Evolutionary conservation across 2,329 filamentous ascomycete species (phyloP).

Genomic region (Neopestalotiopsis clavispora): DNA sequence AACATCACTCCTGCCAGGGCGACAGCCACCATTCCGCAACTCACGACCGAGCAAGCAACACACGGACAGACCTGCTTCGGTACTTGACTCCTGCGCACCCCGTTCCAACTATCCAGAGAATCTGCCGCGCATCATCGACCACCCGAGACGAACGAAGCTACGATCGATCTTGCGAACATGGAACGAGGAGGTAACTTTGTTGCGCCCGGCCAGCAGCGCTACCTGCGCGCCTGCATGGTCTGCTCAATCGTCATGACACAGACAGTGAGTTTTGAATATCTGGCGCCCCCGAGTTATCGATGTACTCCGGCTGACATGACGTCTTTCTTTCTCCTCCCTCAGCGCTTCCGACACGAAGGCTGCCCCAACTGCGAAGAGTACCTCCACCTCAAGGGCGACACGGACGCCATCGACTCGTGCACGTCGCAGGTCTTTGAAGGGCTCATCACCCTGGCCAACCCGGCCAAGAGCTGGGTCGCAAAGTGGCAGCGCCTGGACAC

Average conservation of each 20-base stretch:
- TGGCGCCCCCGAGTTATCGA: constrained; percentile 6
- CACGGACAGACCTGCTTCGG: background rate
- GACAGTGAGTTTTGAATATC: constrained; percentile 50
- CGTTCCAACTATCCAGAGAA: background rate
- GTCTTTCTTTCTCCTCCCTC: constrained; percentile 15
- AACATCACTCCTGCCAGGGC: background rate
- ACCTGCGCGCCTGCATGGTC: constrained; percentile 96
- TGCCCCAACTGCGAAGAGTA: constrained; percentile 98
- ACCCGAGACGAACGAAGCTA: background rate
- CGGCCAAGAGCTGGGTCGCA: constrained; percentile 90
- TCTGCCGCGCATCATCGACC: background rate
- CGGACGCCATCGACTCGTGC: constrained; percentile 86
- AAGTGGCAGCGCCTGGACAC: constrained; percentile 91
- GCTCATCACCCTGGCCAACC: constrained; percentile 82
- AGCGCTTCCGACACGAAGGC: constrained; percentile 86
- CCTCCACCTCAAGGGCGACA: constrained; percentile 78
- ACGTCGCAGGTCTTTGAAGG: constrained; percentile 97
- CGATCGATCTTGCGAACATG: constrained; percentile 10
- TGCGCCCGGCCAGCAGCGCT: constrained; percentile 76
- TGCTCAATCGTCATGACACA: constrained; percentile 92
- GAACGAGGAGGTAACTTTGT: constrained; percentile 61
- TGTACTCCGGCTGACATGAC: background rate
- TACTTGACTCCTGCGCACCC: background rate
- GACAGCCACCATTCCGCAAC: background rate
- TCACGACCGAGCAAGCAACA: background rate